These are phyloP conservation scores for Zizania latifolia DNA, from an alignment of 176 grass and related monocot genomes.

Conservation along the genomic window DNA sequence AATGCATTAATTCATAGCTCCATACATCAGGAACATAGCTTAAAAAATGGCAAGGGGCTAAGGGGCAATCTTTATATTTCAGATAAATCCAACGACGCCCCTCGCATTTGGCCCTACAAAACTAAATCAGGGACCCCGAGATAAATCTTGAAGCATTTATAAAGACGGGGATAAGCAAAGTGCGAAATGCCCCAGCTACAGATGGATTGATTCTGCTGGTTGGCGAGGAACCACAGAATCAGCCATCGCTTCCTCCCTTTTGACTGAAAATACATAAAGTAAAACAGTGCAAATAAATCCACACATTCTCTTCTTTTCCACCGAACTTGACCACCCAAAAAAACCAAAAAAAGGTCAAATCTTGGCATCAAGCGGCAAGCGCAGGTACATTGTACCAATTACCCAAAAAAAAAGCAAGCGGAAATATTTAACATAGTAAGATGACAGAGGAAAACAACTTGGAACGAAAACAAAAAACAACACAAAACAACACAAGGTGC, in stretches of 20 bases:
- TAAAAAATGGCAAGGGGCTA: not conserved
- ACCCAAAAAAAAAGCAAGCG: not conserved
- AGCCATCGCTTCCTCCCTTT: conserved; percentile 12
- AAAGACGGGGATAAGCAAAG: not conserved
- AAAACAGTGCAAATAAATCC: conserved; percentile 34
- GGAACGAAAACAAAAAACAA: too few relatives aligned
- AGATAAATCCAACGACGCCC: not conserved
- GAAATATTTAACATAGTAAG: not conserved
- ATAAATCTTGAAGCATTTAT: not conserved
- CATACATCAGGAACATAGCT: not conserved
- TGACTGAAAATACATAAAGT: conserved; percentile 24
- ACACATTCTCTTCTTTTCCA: conserved; percentile 27
- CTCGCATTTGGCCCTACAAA: not conserved
- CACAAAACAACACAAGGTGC: too few relatives aligned
- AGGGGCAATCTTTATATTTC: not conserved
- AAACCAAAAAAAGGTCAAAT: conserved; percentile 39
- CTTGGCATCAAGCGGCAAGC: not conserved
- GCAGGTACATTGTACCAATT: conserved; percentile 1
- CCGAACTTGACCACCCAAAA: conserved; percentile 18
- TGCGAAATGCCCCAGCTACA: not conserved
- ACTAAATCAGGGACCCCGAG: conserved; percentile 2
- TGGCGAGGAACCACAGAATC: conserved; percentile 16
- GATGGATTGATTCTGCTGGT: not conserved
- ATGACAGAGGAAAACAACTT: too few relatives aligned
- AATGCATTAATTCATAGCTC: not conserved